A percentile compares a stretch with the other conserved stretches of the same genome.
These are phyloP conservation scores for Schwanniomyces yamadae DNA, from an alignment of 805 yeast species.

Conservation along the genomic window DNA sequence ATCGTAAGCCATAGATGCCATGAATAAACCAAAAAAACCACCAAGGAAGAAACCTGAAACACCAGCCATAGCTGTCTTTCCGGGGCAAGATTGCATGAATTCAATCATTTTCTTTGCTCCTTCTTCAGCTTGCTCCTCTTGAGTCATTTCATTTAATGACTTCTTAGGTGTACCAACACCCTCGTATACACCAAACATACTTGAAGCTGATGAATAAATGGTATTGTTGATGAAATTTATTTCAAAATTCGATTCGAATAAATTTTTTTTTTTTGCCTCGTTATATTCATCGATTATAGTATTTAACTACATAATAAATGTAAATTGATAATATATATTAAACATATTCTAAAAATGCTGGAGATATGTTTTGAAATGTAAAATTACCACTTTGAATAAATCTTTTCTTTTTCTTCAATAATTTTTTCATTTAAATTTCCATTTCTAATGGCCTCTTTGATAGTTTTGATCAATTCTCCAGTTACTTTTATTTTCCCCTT, in stretches of 20 bases:
- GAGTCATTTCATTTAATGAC: constrained; percentile 69
- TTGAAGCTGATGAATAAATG: too few species aligned
- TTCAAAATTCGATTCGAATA: too few species aligned
- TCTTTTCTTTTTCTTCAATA: constrained; percentile 10
- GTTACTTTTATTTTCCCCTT: constrained; percentile 10
- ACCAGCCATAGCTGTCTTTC: constrained; percentile 87
- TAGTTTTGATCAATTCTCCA: constrained; percentile 6
- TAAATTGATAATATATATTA: too few species aligned
- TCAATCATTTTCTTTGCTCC: constrained; percentile 83
- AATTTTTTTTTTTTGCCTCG: background rate
- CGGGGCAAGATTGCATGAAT: constrained; percentile 92
- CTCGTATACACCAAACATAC: constrained; percentile 41
- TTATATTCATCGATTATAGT: background rate
- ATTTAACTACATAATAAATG: too few species aligned
- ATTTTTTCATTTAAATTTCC: constrained; percentile 12
- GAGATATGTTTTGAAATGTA: too few species aligned
- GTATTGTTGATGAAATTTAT: too few species aligned
- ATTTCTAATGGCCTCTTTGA: constrained; percentile 8
- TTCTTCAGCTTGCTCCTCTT: constrained; percentile 88
- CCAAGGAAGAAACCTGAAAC: constrained; percentile 93
- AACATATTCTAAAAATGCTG: too few species aligned
- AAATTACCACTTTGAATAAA: constrained; percentile 8
- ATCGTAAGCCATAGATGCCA: constrained; percentile 84
- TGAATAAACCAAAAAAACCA: constrained; percentile 92
- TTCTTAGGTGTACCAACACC: constrained; percentile 40